Evolutionary conservation across 2,329 filamentous ascomycete genomes (phyloP).

Genomic region (Cladosporium sp.): DNA sequence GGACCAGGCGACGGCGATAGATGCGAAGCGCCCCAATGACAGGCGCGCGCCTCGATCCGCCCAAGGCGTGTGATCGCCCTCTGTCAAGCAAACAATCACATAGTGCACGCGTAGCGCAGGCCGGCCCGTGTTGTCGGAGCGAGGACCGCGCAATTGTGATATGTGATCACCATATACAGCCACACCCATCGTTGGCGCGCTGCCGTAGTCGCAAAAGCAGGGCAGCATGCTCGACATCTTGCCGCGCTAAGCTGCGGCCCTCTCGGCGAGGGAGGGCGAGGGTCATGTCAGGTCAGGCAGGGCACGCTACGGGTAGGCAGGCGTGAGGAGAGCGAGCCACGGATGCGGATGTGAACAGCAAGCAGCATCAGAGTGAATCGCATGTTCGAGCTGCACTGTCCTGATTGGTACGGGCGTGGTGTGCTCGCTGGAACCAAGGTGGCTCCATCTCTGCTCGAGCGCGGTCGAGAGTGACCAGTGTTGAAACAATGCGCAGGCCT

Average conservation of each 20-base stretch:
- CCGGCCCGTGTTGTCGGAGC: background rate
- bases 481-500: conserved; percentile 6
- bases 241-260: conserved; percentile 8
- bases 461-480: background rate
- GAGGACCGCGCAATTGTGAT: conserved; percentile 4
- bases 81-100: conserved; percentile 2
- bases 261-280: background rate
- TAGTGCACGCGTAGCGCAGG: background rate
- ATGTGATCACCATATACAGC: conserved; percentile 8
- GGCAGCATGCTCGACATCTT: background rate
- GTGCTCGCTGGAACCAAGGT: conserved; percentile 1
- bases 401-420: conserved; percentile 8
- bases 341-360: background rate
- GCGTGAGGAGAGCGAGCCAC: background rate
- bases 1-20: conserved; percentile 2
- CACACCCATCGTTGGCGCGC: background rate
- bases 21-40: conserved; percentile 4
- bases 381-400: conserved; percentile 2
- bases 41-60: background rate
- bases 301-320: background rate
- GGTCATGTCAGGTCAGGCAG: background rate
- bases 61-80: conserved; percentile 10
- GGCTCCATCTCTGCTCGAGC: conserved; percentile 7
- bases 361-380: background rate
- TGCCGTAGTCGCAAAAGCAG: background rate